These are phyloP conservation scores for Aspergillus carlsbadensis DNA, from an alignment of 495 filamentous ascomycete genomes.

Conservation along the genomic window DNA sequence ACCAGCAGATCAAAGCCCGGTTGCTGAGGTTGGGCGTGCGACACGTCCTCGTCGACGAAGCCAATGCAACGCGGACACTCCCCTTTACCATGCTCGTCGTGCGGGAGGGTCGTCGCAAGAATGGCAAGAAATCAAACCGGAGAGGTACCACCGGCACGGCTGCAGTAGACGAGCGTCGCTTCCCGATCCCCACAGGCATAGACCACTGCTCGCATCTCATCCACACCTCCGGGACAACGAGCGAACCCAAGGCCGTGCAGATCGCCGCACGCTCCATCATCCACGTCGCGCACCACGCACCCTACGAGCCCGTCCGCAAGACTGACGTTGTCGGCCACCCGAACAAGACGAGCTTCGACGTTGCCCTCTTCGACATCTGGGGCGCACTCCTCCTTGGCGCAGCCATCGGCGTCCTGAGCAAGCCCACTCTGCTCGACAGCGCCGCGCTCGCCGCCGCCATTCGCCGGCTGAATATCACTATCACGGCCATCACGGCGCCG, in stretches of 20 bases:
- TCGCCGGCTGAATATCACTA: conserved; percentile 3
- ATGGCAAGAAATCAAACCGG: too few species aligned
- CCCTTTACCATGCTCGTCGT: not conserved
- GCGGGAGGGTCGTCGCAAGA: too few species aligned
- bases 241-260: conserved; percentile 26
- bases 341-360: conserved; percentile 28
- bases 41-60: conserved; percentile 12
- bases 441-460: conserved; percentile 3
- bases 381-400: conserved; percentile 19
- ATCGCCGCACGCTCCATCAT: conserved; percentile 20
- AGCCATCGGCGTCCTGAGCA: conserved; percentile 16
- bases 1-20: conserved; percentile 10
- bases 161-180: too few species aligned
- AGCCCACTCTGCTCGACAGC: conserved; percentile 13
- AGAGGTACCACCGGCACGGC: too few species aligned
- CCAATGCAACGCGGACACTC: conserved; percentile 3
- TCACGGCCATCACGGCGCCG: conserved; percentile 22
- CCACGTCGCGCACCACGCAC: conserved; percentile 20
- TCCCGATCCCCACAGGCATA: too few species aligned
- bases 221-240: conserved; percentile 27
- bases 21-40: not conserved
- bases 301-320: conserved; percentile 8
- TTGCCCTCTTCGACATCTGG: conserved; percentile 30
- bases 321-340: conserved; percentile 22
- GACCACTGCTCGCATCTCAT: conserved; percentile 21